Evolutionary conservation across 805 yeast genomes (phyloP), one percentile per base, ranked within the genome.

Genomic region (Candida coquimbonensis): DNA sequence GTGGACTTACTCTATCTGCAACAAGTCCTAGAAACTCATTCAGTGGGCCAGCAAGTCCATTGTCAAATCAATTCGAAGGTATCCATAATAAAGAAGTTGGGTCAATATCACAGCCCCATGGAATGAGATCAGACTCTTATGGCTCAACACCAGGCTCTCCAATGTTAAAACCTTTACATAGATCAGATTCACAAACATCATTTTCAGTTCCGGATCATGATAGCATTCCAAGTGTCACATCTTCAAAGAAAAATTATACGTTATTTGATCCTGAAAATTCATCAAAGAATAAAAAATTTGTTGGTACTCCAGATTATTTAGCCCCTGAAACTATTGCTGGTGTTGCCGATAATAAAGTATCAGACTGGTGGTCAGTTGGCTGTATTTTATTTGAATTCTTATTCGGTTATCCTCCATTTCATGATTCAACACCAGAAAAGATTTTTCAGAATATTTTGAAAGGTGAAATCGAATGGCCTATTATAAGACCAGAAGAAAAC

Each of bases 301-400:
- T 89, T 31, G 99, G 99, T 0, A 93, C 99, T 0, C 99, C 99
- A 0, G 99, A 93, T 62, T 93, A 93, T 63, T 74, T 95, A 36
- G 95, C 99, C 0, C 99, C 99, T 0, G 99, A 93, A 61, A 90
- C 96, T 0, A 88, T 93, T 50, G 70, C 75, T 37, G 98, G 97
- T 36, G 71, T 74, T 1, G 83, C 86, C 0, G 96, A 91, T 61
- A 86, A 81, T 49, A 89, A 80, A 51, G 77, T 81, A 26, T 51
- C 91, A n/a, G 97, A 90, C 67, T 90, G 99, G 99, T 93, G 99
- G 99, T 87, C 98, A 2, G 77, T 91, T 32, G 99, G 99, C 0
- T 91, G 98, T 63, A 88, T 93, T 12, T 65, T 91, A 46, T 93
- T 91, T 69, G 99, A 93, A 65, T 83, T 93, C 59, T 60, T 88